A percentile compares a stretch with the other conserved stretches of the same genome.
phyloP scores from a whole-genome alignment of 1,139 yeast genomes.

The Candida pseudocylindracea region DNA sequence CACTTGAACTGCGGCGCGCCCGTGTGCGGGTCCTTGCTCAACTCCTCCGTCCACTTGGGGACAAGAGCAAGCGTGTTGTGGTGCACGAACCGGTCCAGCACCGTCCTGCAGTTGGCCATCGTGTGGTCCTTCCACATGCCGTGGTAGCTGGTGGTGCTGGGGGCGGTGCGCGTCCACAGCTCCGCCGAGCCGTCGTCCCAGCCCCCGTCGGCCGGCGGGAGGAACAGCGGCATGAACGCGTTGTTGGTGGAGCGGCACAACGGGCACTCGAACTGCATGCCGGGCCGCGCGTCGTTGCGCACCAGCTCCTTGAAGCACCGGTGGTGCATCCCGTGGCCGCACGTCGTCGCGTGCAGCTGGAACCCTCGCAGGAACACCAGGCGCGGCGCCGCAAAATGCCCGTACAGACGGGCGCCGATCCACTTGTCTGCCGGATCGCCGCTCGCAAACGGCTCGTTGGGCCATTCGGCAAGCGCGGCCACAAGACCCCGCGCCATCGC shows the following conservation, averaged over 20 bases:
- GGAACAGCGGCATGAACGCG: slow-evolving; percentile 19
- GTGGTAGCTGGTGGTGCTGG: background rate
- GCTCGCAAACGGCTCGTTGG: background rate
- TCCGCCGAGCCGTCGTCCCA: background rate
- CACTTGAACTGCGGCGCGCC: too few relatives aligned
- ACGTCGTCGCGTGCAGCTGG: slow-evolving; percentile 12
- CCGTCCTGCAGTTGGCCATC: background rate
- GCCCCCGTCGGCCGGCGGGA: background rate
- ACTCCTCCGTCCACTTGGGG: background rate
- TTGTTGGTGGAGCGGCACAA: slow-evolving; percentile 34
- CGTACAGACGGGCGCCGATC: background rate
- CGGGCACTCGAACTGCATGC: slow-evolving; percentile 27
- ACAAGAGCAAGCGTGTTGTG: background rate
- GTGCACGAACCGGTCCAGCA: background rate
- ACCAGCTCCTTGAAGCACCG: slow-evolving; percentile 17
- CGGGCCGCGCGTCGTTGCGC: slow-evolving; percentile 7
- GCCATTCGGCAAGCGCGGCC: background rate
- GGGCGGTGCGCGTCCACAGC: background rate
- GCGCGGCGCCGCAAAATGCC: slow-evolving; percentile 1
- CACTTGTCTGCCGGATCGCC: background rate
- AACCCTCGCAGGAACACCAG: background rate
- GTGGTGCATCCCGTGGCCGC: slow-evolving; percentile 52
- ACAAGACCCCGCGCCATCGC: slow-evolving; percentile 5
- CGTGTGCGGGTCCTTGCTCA: slow-evolving; percentile 1
- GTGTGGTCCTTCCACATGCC: background rate